Evolutionary conservation across 78 protist species (phyloP).

Genomic region (Thecamonas trahens): DNA sequence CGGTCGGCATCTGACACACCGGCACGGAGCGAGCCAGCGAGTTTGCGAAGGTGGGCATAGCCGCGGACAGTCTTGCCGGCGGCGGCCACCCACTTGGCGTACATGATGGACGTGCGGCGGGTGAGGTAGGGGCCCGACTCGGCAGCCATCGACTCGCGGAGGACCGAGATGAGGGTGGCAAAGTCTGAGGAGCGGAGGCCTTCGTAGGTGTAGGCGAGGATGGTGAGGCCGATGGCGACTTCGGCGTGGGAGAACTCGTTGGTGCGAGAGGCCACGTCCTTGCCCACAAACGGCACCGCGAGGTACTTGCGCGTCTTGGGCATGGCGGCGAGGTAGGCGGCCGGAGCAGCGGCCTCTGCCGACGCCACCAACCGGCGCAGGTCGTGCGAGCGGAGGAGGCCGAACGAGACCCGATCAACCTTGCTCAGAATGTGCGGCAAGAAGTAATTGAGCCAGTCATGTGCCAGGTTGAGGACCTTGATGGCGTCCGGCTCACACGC

Average conservation of each 20-base stretch:
- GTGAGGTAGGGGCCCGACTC: no score
- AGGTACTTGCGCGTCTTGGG: constrained; percentile 32
- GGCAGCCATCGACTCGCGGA: no score
- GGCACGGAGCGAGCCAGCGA: constrained; percentile 12
- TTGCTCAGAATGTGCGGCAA: constrained; percentile 40
- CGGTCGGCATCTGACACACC: background rate
- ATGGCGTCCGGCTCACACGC: background rate
- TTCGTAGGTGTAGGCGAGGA: constrained; percentile 42
- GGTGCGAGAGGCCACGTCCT: constrained; percentile 56
- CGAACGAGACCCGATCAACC: constrained; percentile 54
- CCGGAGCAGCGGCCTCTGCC: no score
- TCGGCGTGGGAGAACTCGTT: constrained; percentile 57
- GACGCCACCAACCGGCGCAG: no score
- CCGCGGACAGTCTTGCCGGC: background rate
- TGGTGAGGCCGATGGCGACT: constrained; percentile 44
- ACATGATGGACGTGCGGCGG: no score
- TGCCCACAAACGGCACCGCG: constrained; percentile 75
- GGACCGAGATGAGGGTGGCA: no score
- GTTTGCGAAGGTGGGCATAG: constrained; percentile 23
- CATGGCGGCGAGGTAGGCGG: no score
- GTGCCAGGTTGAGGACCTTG: constrained; percentile 40
- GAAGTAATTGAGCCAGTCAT: constrained; percentile 21
- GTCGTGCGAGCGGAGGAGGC: constrained; percentile 28
- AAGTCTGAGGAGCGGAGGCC: constrained; percentile 29
- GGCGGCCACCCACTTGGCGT: no score